phyloP scores from a whole-genome alignment of 2,329 filamentous ascomycete species.

The Aureobasidium sp. region DNA sequence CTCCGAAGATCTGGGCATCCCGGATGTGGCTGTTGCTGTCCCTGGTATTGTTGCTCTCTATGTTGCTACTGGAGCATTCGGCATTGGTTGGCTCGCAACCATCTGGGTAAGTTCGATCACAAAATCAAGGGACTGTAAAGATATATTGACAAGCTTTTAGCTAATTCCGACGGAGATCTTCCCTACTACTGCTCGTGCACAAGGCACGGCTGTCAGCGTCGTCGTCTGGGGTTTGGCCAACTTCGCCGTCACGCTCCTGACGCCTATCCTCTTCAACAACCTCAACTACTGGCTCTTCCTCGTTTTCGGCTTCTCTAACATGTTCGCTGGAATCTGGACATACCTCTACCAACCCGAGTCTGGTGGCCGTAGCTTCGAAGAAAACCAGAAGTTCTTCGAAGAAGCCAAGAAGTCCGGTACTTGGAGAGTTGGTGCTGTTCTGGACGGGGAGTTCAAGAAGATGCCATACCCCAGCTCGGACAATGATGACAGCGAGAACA shows the following conservation, averaged over 20 bases:
- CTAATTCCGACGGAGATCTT: slow-evolving; percentile 54
- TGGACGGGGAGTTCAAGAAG: slow-evolving; percentile 44
- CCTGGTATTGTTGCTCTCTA: slow-evolving; percentile 48
- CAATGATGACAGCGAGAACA: slow-evolving; percentile 36
- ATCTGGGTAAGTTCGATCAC: slow-evolving; percentile 38
- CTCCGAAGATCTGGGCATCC: slow-evolving; percentile 32
- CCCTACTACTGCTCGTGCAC: slow-evolving; percentile 47
- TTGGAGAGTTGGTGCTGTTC: slow-evolving; percentile 50
- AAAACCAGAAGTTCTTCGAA: slow-evolving; percentile 54
- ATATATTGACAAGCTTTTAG: background rate
- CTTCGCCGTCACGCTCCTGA: slow-evolving; percentile 51
- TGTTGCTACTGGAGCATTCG: slow-evolving; percentile 54
- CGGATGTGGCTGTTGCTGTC: slow-evolving; percentile 40
- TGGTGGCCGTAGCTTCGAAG: slow-evolving; percentile 52
- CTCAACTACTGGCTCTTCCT: slow-evolving; percentile 53
- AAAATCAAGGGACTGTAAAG: background rate
- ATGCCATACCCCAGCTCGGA: slow-evolving; percentile 37
- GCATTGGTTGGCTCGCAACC: slow-evolving; percentile 54
- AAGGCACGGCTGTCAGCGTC: slow-evolving; percentile 49
- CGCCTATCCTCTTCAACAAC: slow-evolving; percentile 54
- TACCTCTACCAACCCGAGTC: slow-evolving; percentile 48
- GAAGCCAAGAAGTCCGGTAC: slow-evolving; percentile 43
- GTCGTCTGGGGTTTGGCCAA: slow-evolving; percentile 53
- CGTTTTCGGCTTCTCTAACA: slow-evolving; percentile 49
- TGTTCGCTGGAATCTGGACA: slow-evolving; percentile 49